phyloP scores from a whole-genome alignment of 2,329 filamentous ascomycete genomes.

The Xylaria sp. region DNA sequence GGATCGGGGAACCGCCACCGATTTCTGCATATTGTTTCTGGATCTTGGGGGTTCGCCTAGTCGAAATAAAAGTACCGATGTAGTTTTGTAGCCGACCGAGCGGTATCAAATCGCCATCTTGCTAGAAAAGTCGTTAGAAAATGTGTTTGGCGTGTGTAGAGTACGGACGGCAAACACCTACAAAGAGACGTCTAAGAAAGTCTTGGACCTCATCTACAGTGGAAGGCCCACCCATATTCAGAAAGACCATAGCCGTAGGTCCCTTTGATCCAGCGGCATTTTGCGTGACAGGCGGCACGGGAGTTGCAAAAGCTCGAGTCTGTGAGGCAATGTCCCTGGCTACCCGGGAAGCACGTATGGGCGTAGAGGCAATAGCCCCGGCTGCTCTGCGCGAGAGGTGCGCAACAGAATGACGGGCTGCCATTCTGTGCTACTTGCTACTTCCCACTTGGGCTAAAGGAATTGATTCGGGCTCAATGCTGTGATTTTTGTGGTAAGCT shows the following conservation, averaged over 20 bases:
- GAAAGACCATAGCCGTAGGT: conserved; percentile 96
- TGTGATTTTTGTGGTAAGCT: not conserved
- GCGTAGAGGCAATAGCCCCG: conserved; percentile 31
- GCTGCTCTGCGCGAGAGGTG: conserved; percentile 45
- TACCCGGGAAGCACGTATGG: conserved; percentile 31
- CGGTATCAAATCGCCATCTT: conserved; percentile 94
- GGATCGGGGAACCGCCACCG: conserved; percentile 95
- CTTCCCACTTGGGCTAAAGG: not conserved
- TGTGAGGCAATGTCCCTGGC: conserved; percentile 40
- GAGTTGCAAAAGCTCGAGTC: conserved; percentile 61
- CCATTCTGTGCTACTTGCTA: conserved; percentile 42
- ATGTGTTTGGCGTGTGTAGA: not conserved
- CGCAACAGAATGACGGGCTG: conserved; percentile 47
- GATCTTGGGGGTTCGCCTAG: conserved; percentile 91
- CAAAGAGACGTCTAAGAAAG: conserved; percentile 91
- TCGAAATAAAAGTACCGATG: conserved; percentile 84
- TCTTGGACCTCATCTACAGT: conserved; percentile 86
- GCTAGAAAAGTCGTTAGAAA: conserved; percentile 54
- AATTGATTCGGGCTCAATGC: not conserved
- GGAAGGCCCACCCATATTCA: conserved; percentile 98
- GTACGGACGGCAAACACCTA: conserved; percentile 51
- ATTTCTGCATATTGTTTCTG: conserved; percentile 94
- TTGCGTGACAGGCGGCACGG: conserved; percentile 79
- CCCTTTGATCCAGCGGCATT: conserved; percentile 73
- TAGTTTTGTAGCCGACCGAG: conserved; percentile 90